Evolutionary conservation across 177 flowering plant genomes (phyloP).

Genomic region (Vitis hybrid): DNA sequence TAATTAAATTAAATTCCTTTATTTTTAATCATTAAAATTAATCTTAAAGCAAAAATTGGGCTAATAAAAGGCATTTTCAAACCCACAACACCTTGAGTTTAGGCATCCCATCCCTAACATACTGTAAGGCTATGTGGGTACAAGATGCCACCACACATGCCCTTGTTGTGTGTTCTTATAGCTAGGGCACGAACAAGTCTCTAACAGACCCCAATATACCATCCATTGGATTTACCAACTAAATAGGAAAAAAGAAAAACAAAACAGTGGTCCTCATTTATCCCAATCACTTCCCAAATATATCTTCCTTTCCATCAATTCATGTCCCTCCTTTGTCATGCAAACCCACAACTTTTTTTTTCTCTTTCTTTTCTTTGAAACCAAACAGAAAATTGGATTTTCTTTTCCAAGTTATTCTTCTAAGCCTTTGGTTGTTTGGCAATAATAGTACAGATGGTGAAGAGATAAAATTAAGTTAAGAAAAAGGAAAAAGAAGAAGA

Average conservation of each 20-base stretch:
- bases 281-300: conserved; percentile 1
- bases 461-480: not conserved
- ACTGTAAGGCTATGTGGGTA: too few species aligned
- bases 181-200: not conserved
- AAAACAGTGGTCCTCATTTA: too few species aligned
- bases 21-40: not conserved
- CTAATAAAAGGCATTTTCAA: too few species aligned
- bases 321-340: not conserved
- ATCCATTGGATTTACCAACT: too few species aligned
- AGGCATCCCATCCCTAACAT: too few species aligned
- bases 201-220: not conserved
- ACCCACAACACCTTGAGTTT: too few species aligned
- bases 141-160: too few species aligned
- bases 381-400: too few species aligned
- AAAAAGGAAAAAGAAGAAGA: not conserved
- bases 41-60: not conserved
- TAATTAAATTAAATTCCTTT: not conserved
- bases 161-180: too few species aligned
- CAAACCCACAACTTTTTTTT: not conserved
- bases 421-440: not conserved
- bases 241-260: too few species aligned
- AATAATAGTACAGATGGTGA: not conserved
- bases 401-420: not conserved
- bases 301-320: conserved; percentile 7
- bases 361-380: not conserved